Evolutionary conservation across 75 land plant species (phyloP).

Genomic region (Pinus albicaulis): DNA sequence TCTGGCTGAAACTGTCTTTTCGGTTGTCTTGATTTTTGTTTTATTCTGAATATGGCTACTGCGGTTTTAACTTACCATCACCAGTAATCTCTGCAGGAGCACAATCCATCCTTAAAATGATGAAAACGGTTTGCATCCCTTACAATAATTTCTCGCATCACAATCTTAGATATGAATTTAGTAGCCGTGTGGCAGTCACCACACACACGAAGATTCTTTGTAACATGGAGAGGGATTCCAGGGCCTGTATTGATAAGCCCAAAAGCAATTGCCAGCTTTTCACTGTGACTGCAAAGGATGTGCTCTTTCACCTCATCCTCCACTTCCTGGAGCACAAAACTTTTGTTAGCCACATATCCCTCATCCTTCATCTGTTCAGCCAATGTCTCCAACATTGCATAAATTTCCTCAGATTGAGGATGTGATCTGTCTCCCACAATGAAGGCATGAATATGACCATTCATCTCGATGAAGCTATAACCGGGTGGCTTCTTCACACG

Average conservation of each 20-base stretch:
- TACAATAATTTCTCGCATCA: not conserved
- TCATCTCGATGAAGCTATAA: not conserved
- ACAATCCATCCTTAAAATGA: not conserved
- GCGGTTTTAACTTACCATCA: conserved; percentile 37
- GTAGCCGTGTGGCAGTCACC: not conserved
- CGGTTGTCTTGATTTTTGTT: too few species aligned
- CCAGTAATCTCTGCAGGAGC: not conserved
- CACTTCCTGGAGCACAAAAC: not conserved
- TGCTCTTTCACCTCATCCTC: not conserved
- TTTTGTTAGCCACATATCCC: not conserved
- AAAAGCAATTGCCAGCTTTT: conserved; percentile 4
- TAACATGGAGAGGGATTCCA: not conserved
- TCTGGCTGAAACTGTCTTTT: too few species aligned
- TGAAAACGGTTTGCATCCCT: conserved; percentile 11
- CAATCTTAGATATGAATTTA: not conserved
- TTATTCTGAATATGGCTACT: not conserved
- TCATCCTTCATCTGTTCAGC: not conserved
- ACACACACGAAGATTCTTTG: not conserved
- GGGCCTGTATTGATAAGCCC: not conserved
- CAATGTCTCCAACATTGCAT: not conserved
- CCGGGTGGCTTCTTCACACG: not conserved
- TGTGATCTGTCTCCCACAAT: not conserved
- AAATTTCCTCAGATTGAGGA: not conserved
- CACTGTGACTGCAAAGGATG: not conserved
- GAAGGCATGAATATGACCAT: not conserved